Conservation (phyloP, 164 flowering plant genomes). For the Santalum album region DNA sequence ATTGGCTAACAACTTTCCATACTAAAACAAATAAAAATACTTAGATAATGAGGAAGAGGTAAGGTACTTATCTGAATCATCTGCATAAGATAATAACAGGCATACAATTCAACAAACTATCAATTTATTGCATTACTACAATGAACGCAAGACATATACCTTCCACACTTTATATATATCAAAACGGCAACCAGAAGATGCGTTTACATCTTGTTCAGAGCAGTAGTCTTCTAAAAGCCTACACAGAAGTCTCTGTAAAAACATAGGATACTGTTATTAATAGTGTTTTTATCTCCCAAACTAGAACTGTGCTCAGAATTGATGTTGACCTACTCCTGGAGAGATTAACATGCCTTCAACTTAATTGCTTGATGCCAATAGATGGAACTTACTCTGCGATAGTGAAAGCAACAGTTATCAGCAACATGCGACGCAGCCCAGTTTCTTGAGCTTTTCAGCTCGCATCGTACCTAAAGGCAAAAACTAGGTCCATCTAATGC, state of each 20-base stretch:
- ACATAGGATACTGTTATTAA: neutral
- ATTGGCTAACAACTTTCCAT: no score
- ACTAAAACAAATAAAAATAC: no score
- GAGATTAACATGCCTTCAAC: no score
- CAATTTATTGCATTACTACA: neutral
- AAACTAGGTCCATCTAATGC: neutral
- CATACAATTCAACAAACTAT: neutral
- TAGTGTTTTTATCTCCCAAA: neutral
- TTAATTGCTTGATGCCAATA: neutral
- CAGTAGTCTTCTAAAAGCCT: constrained; percentile 26
- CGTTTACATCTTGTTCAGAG: constrained; percentile 12
- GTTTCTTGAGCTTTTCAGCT: constrained; percentile 46
- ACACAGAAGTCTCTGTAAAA: constrained; percentile 56
- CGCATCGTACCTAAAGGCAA: constrained; percentile 44
- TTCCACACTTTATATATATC: constrained; percentile 39
- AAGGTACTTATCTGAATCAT: no score
- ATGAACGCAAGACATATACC: constrained; percentile 26
- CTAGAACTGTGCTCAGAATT: no score
- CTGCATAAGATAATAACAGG: no score
- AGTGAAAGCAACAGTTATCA: constrained; percentile 86
- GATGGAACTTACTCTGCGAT: constrained; percentile 56
- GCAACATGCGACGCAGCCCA: constrained; percentile 86
- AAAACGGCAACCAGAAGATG: constrained; percentile 5
- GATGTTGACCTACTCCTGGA: no score
- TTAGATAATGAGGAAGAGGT: no score